Base-by-base conservation (phyloP, 2,329 filamentous ascomycete genomes). In the Ambrosiella cleistominuta region DNA sequence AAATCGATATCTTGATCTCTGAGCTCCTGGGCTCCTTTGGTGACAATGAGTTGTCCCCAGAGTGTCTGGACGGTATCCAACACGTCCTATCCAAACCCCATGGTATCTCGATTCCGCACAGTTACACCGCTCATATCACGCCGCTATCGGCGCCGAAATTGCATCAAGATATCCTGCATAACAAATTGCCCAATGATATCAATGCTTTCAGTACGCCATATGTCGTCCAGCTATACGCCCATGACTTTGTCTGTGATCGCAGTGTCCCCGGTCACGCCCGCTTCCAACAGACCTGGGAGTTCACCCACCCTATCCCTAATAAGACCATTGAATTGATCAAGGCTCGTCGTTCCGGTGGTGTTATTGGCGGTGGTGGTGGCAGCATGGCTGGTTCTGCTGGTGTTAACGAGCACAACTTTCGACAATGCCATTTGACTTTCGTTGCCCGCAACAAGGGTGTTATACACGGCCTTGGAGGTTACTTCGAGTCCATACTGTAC, bases 401-500 rank as follows among this genome's bases (percentile, higher is more conserved):
- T 53, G 83, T 85, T 13, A 98, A 97, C 69, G 85, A 94, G 63
- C 91, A 97, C 71, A 97, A 97, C 68, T 78, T 83, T 7, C 79
- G 94, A n/a, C 82, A 83, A 64, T 85, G 85, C 64, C 82, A 84
- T 57, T 72, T 91, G 54, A 82, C 79, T 0, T 98, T 96, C 70
- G 82, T 85, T 2, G 86, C 87, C 64, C 78, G 80, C 54, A 78
- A 87, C 61, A 79, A 87, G 35, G 91, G 91, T 40, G 84, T 93
- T 7, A 86, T 90, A 40, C 93, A 98, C 68, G 93, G 93, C 1
- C 71, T 98, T 47, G 93, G 83, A 0, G 93, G 91, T 0, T 98
- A 96, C 69, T 98, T 98, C 68, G 93, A 98, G 71, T 88, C 89
- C 0, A 88, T 95, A n/a, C 76, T 98, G 17, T 98, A 97, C 67